Percentiles rank a stretch among this genome's conserved stretches.
Evolutionary conservation across 2,329 filamentous ascomycete genomes (phyloP).

Genomic region (Pleoardoris graminearum): DNA sequence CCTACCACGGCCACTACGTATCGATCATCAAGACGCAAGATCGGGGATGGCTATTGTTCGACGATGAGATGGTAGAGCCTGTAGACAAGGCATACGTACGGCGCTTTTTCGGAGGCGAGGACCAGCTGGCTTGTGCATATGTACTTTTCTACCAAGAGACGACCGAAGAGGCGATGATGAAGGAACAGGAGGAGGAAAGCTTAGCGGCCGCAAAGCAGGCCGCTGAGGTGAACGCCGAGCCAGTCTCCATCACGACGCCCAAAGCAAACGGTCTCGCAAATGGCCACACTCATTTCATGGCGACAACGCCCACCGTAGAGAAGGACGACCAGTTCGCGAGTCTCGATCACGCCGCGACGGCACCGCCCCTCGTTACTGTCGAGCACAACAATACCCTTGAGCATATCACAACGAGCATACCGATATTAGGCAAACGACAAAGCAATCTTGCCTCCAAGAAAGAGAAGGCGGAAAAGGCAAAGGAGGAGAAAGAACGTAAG

Average conservation of each 20-base stretch:
- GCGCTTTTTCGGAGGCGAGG: conserved; percentile 92
- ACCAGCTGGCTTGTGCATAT: conserved; percentile 88
- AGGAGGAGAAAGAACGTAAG: conserved; percentile 63
- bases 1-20: conserved; percentile 97
- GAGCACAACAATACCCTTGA: conserved; percentile 37
- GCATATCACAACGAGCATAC: conserved; percentile 37
- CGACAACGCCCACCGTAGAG: conserved; percentile 48
- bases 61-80: conserved; percentile 97
- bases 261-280: conserved; percentile 57
- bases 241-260: conserved; percentile 57
- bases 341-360: conserved; percentile 69
- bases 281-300: conserved; percentile 47
- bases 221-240: conserved; percentile 58
- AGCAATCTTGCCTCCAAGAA: conserved; percentile 44
- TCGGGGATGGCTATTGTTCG: conserved; percentile 92
- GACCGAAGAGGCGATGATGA: conserved; percentile 66
- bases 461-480: conserved; percentile 68
- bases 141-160: conserved; percentile 98
- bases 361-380: conserved; percentile 47
- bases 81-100: conserved; percentile 95
- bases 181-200: conserved; percentile 83
- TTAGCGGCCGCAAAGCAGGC: conserved; percentile 46
- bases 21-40: conserved; percentile 98
- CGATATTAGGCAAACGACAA: conserved; percentile 41
- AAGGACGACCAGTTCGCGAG: conserved; percentile 56